phyloP scores from a whole-genome alignment of 768 basidiomycete species.

The Suillus lakei region DNA sequence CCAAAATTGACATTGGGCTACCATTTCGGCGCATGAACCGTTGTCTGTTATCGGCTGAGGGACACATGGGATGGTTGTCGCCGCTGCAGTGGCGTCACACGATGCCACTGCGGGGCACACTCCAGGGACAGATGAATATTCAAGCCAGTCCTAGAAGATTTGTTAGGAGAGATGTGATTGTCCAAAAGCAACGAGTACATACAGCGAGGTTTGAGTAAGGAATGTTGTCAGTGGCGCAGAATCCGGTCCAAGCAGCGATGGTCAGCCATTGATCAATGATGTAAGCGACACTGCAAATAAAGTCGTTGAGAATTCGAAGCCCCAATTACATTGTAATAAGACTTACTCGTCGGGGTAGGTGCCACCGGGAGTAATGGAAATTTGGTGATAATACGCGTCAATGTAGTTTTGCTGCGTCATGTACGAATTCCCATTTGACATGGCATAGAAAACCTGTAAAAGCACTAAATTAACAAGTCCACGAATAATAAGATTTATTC shows the following conservation, averaged over 20 bases:
- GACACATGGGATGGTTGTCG: conserved; percentile 17
- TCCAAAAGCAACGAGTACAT: neutral
- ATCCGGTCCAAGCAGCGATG: conserved; percentile 29
- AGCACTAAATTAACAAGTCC: neutral
- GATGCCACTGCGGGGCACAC: conserved; percentile 22
- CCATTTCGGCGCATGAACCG: conserved; percentile 24
- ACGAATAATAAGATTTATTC: neutral
- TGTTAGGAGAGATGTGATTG: neutral
- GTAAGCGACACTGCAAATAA: conserved; percentile 11
- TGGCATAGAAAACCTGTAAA: conserved; percentile 20
- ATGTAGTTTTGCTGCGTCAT: conserved; percentile 29
- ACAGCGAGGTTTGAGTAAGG: conserved; percentile 27
- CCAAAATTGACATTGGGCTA: conserved; percentile 22
- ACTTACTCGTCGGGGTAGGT: conserved; percentile 22
- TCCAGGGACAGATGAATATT: conserved; percentile 24
- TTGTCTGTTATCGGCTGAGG: conserved; percentile 27
- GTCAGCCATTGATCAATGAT: conserved; percentile 18
- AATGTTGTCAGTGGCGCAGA: conserved; percentile 24
- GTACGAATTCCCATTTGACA: conserved; percentile 23
- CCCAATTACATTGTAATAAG: neutral
- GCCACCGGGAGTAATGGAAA: conserved; percentile 24
- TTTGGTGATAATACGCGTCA: conserved; percentile 23
- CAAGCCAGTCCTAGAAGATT: conserved; percentile 25
- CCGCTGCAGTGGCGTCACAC: conserved; percentile 14
- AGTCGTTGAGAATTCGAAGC: neutral